A percentile compares a stretch with the other conserved stretches of the same genome.
Conservation (phyloP, 108 stramenopile species). For the Ochromonas danica region DNA sequence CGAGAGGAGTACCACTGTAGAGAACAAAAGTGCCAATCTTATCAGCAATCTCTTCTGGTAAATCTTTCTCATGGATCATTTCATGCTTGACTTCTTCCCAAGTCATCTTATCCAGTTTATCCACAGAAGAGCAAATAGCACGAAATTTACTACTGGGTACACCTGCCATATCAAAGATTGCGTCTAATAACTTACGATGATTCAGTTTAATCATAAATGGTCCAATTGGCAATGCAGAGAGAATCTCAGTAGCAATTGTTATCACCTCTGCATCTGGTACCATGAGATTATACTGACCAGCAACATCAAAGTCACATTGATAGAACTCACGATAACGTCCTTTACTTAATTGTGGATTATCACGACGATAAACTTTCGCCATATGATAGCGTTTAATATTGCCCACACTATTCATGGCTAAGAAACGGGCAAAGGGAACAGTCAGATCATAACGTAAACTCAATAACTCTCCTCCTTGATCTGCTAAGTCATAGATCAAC, state of each 20-base stretch:
- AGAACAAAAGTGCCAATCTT: slow-evolving; percentile 76
- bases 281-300: slow-evolving; percentile 69
- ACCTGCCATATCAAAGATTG: slow-evolving; percentile 79
- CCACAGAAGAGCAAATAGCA: slow-evolving; percentile 82
- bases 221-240: slow-evolving; percentile 75
- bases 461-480: slow-evolving; percentile 79
- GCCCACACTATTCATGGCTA: slow-evolving; percentile 75
- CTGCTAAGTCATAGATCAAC: slow-evolving; percentile 86
- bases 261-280: slow-evolving; percentile 81
- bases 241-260: slow-evolving; percentile 76
- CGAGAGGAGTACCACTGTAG: slow-evolving; percentile 64
- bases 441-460: slow-evolving; percentile 81
- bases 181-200: slow-evolving; percentile 78
- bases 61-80: slow-evolving; percentile 79
- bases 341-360: slow-evolving; percentile 68
- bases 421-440: slow-evolving; percentile 84
- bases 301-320: slow-evolving; percentile 90
- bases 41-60: slow-evolving; percentile 71
- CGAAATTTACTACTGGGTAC: slow-evolving; percentile 80
- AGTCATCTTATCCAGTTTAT: slow-evolving; percentile 86
- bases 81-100: slow-evolving; percentile 76
- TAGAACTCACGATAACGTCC: slow-evolving; percentile 89
- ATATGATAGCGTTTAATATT: slow-evolving; percentile 88
- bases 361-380: slow-evolving; percentile 80
- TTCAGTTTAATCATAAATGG: slow-evolving; percentile 82